A percentile compares a stretch with the other conserved stretches of the same genome.
Conservation (phyloP, 2,329 filamentous ascomycete species). For the Penicillium sp. region DNA sequence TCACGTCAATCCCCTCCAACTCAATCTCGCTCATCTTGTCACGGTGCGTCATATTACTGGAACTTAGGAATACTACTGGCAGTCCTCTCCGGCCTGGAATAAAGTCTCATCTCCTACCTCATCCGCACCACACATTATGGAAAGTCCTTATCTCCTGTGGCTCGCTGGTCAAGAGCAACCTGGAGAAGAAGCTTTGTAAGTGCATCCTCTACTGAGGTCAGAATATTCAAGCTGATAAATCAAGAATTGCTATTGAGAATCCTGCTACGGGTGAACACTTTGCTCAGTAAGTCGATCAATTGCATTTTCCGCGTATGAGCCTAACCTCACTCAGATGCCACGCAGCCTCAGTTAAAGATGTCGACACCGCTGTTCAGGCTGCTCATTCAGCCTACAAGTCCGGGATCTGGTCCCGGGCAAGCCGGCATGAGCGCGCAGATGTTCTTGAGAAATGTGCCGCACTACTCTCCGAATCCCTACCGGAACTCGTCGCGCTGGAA, state of each 20-base stretch:
- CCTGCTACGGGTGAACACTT: slow-evolving; percentile 21
- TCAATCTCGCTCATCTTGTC: neutral
- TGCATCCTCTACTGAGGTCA: neutral
- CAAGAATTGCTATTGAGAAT: slow-evolving; percentile 19
- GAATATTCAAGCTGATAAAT: neutral
- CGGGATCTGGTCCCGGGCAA: slow-evolving; percentile 20
- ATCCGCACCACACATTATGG: neutral
- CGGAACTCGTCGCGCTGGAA: slow-evolving; percentile 62
- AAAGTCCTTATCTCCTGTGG: slow-evolving; percentile 14
- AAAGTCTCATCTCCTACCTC: neutral
- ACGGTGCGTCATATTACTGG: no score
- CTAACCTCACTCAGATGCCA: slow-evolving; percentile 17
- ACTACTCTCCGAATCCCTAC: slow-evolving; percentile 36
- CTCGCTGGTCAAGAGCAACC: slow-evolving; percentile 15
- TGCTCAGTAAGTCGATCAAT: slow-evolving; percentile 10
- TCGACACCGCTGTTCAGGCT: slow-evolving; percentile 11
- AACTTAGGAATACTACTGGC: no score
- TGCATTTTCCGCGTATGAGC: accelerated
- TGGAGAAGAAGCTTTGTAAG: slow-evolving; percentile 13
- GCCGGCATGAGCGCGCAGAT: slow-evolving; percentile 22
- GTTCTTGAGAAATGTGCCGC: slow-evolving; percentile 21
- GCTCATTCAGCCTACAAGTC: slow-evolving; percentile 15
- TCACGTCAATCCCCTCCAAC: neutral
- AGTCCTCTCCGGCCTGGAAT: neutral
- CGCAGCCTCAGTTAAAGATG: slow-evolving; percentile 15